These are phyloP conservation scores for Ganoderma lucidum DNA, from an alignment of 1,284 basidiomycete genomes.

Conservation along the genomic window DNA sequence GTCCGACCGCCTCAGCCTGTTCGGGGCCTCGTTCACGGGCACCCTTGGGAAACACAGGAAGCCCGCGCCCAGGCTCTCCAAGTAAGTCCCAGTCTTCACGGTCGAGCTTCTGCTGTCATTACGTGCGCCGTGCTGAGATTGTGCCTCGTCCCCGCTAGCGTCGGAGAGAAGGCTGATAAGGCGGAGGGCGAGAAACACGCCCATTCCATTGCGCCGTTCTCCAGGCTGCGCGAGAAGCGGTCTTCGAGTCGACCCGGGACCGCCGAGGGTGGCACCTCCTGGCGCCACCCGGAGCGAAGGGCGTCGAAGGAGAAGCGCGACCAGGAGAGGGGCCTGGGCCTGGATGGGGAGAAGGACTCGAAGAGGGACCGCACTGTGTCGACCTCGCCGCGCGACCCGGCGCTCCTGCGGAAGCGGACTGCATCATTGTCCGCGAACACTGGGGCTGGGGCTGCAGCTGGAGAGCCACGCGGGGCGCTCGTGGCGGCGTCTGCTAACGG, in stretches of 20 bases:
- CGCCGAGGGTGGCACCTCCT: constrained; percentile 40
- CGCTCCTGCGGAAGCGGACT: constrained; percentile 58
- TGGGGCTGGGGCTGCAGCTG: neutral
- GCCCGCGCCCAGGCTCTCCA: constrained; percentile 77
- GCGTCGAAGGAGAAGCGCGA: constrained; percentile 17
- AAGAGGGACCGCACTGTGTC: constrained; percentile 28
- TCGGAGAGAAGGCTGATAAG: constrained; percentile 38
- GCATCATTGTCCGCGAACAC: constrained; percentile 41
- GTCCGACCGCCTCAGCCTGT: constrained; percentile 76
- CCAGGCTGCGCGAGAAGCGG: constrained; percentile 50
- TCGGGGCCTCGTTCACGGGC: constrained; percentile 66
- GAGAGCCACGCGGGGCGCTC: constrained; percentile 5
- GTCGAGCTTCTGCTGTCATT: constrained; percentile 2
- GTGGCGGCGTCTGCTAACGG: constrained; percentile 9
- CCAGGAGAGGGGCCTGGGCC: constrained; percentile 14
- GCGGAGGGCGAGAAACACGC: constrained; percentile 38
- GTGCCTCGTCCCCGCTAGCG: constrained; percentile 19
- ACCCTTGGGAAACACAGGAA: constrained; percentile 76
- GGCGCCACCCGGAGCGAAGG: constrained; percentile 27
- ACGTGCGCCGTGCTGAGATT: constrained; percentile 18
- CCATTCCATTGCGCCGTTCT: constrained; percentile 52
- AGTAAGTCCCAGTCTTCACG: constrained; percentile 45
- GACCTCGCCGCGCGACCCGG: constrained; percentile 36
- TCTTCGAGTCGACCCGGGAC: constrained; percentile 47
- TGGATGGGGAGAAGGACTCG: constrained; percentile 25